Percentiles rank a stretch among this genome's conserved stretches.
phyloP scores from a whole-genome alignment of 306 rosid genomes.

The Hippophae gyantsensis region DNA sequence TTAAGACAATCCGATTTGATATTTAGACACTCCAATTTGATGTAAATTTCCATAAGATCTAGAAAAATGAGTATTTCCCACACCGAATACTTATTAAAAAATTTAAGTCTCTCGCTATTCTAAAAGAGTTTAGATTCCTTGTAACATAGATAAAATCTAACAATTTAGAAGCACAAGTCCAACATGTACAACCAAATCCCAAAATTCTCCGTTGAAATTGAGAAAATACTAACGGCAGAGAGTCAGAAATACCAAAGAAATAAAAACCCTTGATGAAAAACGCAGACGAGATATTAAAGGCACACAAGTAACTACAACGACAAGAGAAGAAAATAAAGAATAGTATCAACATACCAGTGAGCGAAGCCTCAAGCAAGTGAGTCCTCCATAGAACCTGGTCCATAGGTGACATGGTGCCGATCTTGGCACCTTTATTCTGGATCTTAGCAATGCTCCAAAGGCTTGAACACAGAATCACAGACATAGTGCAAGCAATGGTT shows the following conservation, averaged over 20 bases:
- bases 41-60: too few species aligned
- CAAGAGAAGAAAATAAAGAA: conserved; percentile 1
- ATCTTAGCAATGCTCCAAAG: conserved; percentile 81
- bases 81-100: too few species aligned
- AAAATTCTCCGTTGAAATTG: not conserved
- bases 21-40: too few species aligned
- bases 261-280: not conserved
- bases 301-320: conserved; percentile 7
- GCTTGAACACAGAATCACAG: conserved; percentile 73
- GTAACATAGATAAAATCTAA: too few species aligned
- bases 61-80: too few species aligned
- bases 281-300: not conserved
- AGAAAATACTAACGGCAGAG: not conserved
- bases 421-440: conserved; percentile 94
- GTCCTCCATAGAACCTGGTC: conserved; percentile 98
- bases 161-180: too few species aligned
- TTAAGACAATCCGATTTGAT: too few species aligned
- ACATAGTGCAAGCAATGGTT: conserved; percentile 90
- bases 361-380: conserved; percentile 90
- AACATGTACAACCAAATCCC: too few species aligned
- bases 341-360: conserved; percentile 47
- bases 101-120: too few species aligned
- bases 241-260: not conserved
- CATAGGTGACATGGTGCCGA: conserved; percentile 97
- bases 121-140: too few species aligned